Conservation (phyloP, 2,329 filamentous ascomycete genomes). For the Microcera coccophila region DNA sequence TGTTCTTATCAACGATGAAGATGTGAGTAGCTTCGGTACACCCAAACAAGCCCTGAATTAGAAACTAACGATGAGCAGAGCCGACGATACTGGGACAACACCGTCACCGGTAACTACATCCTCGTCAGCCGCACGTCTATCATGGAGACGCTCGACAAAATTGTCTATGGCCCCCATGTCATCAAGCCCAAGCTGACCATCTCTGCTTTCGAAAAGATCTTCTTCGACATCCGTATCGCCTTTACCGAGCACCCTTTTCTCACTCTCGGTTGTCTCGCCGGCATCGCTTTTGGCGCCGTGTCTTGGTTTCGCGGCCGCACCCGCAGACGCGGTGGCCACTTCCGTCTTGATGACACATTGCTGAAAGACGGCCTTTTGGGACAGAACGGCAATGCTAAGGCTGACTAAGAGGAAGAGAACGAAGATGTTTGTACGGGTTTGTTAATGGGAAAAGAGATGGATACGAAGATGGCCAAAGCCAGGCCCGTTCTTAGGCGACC, state of each 20-base stretch:
- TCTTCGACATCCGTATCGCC: slow-evolving; percentile 60
- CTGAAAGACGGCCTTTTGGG: slow-evolving; percentile 65
- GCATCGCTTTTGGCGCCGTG: slow-evolving; percentile 49
- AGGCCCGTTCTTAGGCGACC: neutral
- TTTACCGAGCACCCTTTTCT: slow-evolving; percentile 59
- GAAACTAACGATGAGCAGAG: slow-evolving; percentile 50
- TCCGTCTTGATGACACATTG: slow-evolving; percentile 57
- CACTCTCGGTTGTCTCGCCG: slow-evolving; percentile 54
- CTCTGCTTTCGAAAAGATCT: slow-evolving; percentile 65
- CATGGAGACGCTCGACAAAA: slow-evolving; percentile 75
- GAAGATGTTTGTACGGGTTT: neutral
- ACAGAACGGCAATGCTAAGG: slow-evolving; percentile 34
- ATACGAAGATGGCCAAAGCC: neutral
- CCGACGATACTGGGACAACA: slow-evolving; percentile 91
- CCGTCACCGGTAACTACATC: slow-evolving; percentile 84
- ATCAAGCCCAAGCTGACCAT: slow-evolving; percentile 77
- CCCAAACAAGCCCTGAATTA: neutral
- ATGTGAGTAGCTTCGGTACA: slow-evolving; percentile 59
- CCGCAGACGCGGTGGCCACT: slow-evolving; percentile 54
- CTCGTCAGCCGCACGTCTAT: slow-evolving; percentile 86
- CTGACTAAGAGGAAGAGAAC: slow-evolving; percentile 25
- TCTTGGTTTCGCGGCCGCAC: slow-evolving; percentile 54
- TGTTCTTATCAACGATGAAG: slow-evolving; percentile 95
- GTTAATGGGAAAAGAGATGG: slow-evolving; percentile 1
- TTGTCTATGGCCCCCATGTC: slow-evolving; percentile 64